Evolutionary conservation across 2,329 filamentous ascomycete genomes (phyloP), one percentile per base, ranked within the genome.

Genomic region (Pezizomycotina sp.): DNA sequence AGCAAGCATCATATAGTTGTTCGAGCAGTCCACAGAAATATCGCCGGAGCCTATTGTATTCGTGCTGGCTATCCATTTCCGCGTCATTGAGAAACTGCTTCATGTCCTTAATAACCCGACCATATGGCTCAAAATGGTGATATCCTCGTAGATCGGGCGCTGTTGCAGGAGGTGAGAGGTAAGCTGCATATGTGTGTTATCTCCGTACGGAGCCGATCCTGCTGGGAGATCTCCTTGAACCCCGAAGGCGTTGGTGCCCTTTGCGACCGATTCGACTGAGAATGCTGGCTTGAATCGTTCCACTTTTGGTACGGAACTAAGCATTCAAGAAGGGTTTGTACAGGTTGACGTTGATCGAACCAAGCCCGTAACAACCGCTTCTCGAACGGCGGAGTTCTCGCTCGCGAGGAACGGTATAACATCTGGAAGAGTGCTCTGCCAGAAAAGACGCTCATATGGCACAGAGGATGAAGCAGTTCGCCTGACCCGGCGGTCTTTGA

Each of bases 141-240:
- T 82, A 48, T 92, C 81, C 39, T 77, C 72, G 54, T 78, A 80
- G 4, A 92, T 71, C 30, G 81, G 74, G 0, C 77, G 64, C 27
- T 81, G 69, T 45, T 77, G 77, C 23, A 98, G 62, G 48, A 93
- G 92, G 51, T 84, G 79, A 0, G 84, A 83, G 0, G 86, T 95
- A 22, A 95, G 64, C 54, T 91, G 86, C 58, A 95, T 93, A 98
- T 80, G 53, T 95, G 81, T 0, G 91, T 93, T 33, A 95, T 83
- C 55, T 95, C 89, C 1, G 86, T 93, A 34, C 91, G 71, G 21
- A 98, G 60, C 20, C 83, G 64, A 53, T 95, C 89, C 47, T 82
- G 89, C 53, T n/a, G n/a, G n/a, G n/a, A n/a, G n/a, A n/a, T n/a
- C 77, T 80, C 35, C 76, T 72, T 53, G 81, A 92, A 36, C 81